Percentiles rank a stretch among this genome's conserved stretches.
These are phyloP conservation scores for Amoeboaphelidium occidentale DNA, from an alignment of 371 early-diverging fungal species.

Conservation along the genomic window DNA sequence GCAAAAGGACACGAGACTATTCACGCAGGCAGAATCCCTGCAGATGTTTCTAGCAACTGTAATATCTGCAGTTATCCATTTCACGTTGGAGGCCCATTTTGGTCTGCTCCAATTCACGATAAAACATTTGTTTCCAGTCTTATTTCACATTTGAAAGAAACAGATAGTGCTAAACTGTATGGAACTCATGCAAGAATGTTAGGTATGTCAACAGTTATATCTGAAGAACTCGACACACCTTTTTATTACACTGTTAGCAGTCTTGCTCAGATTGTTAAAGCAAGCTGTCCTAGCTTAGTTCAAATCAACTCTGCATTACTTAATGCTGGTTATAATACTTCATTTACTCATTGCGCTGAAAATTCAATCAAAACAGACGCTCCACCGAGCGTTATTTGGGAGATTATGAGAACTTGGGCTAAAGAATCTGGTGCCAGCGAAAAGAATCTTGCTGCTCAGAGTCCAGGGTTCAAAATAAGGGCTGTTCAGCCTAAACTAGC, in stretches of 20 bases:
- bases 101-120: slow-evolving; percentile 61
- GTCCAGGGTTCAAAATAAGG: not conserved
- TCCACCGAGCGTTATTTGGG: slow-evolving; percentile 71
- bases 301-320: slow-evolving; percentile 55
- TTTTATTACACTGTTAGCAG: slow-evolving; percentile 50
- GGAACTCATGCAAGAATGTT: slow-evolving; percentile 61
- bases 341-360: slow-evolving; percentile 63
- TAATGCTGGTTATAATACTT: slow-evolving; percentile 74
- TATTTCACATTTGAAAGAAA: slow-evolving; percentile 31
- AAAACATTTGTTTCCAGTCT: slow-evolving; percentile 38
- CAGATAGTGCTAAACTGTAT: slow-evolving; percentile 18
- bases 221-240: slow-evolving; percentile 47
- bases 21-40: not conserved
- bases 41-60: not conserved
- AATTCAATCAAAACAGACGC: slow-evolving; percentile 90
- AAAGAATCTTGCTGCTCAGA: not conserved
- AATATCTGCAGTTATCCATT: not conserved
- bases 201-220: slow-evolving; percentile 81
- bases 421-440: slow-evolving; percentile 1
- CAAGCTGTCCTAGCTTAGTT: not conserved
- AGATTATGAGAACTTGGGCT: slow-evolving; percentile 54
- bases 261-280: slow-evolving; percentile 24
- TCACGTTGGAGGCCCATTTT: slow-evolving; percentile 90
- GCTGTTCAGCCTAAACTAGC: slow-evolving; percentile 1
- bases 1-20: not conserved